phyloP scores from a whole-genome alignment of 768 basidiomycete species.

The Macrolepiota dolichaula region DNA sequence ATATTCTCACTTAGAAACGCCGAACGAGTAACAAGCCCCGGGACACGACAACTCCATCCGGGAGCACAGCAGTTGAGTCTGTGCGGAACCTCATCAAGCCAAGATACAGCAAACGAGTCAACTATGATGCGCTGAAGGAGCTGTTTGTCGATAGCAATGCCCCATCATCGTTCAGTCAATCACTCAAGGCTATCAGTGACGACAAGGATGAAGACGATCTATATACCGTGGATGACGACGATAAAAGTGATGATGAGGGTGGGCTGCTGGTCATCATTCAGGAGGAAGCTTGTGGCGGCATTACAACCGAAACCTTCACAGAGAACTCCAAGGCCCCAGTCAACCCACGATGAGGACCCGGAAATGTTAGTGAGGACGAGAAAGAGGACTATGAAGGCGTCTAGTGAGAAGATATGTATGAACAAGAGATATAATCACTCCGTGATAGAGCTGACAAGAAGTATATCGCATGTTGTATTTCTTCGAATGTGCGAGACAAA shows the following conservation, averaged over 20 bases:
- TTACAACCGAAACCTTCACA: constrained; percentile 19
- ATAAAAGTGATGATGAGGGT: constrained; percentile 35
- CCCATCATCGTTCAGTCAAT: constrained; percentile 16
- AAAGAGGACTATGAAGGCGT: constrained; percentile 43
- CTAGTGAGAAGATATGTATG: constrained; percentile 49
- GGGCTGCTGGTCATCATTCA: constrained; percentile 41
- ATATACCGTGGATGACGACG: constrained; percentile 36
- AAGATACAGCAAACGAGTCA: constrained; percentile 89
- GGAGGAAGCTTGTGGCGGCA: constrained; percentile 34
- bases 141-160: constrained; percentile 56
- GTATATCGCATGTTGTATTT: neutral
- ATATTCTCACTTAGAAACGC: constrained; percentile 48
- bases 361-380: constrained; percentile 49
- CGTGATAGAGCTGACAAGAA: neutral
- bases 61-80: constrained; percentile 71
- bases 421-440: constrained; percentile 61
- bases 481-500: no score
- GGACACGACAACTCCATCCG: constrained; percentile 69
- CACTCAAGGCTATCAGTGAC: constrained; percentile 21
- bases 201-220: constrained; percentile 44
- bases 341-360: constrained; percentile 34
- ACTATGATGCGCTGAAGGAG: constrained; percentile 84
- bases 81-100: constrained; percentile 75
- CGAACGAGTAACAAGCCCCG: constrained; percentile 63
- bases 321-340: constrained; percentile 22